These are phyloP conservation scores for Mollisiaceae sp. DNA, from an alignment of 2,329 filamentous ascomycete species.

Conservation along the genomic window DNA sequence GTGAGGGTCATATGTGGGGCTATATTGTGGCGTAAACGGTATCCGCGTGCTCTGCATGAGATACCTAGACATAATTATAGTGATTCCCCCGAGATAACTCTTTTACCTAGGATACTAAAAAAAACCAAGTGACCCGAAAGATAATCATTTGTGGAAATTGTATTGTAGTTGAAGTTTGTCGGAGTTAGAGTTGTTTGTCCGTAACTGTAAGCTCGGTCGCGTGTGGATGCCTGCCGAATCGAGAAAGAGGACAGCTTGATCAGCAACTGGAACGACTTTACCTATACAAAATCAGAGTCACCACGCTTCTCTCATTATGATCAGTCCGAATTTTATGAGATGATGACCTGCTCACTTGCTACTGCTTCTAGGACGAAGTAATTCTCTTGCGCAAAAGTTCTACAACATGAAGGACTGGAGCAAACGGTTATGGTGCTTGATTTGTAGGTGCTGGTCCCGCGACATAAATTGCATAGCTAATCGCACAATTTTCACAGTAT, in stretches of 20 bases:
- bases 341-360: constrained; percentile 33
- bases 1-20: constrained; percentile 18
- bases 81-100: neutral
- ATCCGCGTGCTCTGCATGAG: neutral
- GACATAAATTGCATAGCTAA: constrained; percentile 14
- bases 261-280: constrained; percentile 29
- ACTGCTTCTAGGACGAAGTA: constrained; percentile 38
- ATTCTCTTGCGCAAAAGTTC: constrained; percentile 26
- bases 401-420: constrained; percentile 41
- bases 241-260: constrained; percentile 38
- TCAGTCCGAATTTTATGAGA: constrained; percentile 27
- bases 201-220: constrained; percentile 14
- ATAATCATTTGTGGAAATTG: neutral
- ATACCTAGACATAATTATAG: neutral
- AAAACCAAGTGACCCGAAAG: neutral
- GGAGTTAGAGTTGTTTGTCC: neutral
- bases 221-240: constrained; percentile 6
- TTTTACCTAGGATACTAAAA: neutral
- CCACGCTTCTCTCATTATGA: constrained; percentile 25
- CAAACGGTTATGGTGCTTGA: constrained; percentile 41
- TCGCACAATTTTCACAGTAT: constrained; percentile 30
- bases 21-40: neutral
- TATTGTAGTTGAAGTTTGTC: neutral
- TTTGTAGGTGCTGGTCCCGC: constrained; percentile 36
- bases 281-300: constrained; percentile 15